These are phyloP conservation scores for Thraustochytrium sp. DNA, from an alignment of 352 stramenopile genomes.

Conservation along the genomic window DNA sequence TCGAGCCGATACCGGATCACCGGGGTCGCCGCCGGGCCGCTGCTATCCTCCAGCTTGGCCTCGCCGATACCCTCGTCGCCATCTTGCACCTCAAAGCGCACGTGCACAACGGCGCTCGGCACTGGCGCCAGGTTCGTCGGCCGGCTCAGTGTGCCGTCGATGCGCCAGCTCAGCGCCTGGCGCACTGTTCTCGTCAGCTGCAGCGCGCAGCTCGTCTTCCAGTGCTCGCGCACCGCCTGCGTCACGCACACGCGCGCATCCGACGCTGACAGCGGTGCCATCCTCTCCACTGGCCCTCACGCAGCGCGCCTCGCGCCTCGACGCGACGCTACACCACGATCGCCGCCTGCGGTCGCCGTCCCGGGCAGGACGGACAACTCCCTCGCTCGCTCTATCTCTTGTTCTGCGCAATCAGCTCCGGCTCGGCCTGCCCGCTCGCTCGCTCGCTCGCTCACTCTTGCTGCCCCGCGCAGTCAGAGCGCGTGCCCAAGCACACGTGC, in stretches of 20 bases:
- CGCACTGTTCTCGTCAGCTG: not conserved
- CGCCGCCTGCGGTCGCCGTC: no score
- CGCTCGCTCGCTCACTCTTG: no score
- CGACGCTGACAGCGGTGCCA: not conserved
- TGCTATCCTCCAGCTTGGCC: no score
- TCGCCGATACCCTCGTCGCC: not conserved
- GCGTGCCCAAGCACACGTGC: no score
- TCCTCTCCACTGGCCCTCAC: not conserved
- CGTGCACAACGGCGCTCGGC: not conserved
- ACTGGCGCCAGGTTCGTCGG: not conserved
- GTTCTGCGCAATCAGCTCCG: no score
- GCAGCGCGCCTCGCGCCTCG: no score
- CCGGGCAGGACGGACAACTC: no score
- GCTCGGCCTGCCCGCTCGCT: no score
- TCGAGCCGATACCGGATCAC: slow-evolving; percentile 21
- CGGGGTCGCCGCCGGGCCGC: no score
- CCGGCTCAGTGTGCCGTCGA: not conserved
- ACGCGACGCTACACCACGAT: no score
- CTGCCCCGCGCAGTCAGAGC: no score
- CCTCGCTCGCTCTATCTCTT: no score
- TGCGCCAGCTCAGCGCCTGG: not conserved
- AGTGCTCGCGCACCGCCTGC: not conserved
- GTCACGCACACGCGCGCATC: not conserved
- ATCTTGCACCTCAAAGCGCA: slow-evolving; percentile 6
- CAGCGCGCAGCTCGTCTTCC: not conserved